Evolutionary conservation across 1,284 basidiomycete genomes (phyloP).

Genomic region (Ceratobasidium sp.): DNA sequence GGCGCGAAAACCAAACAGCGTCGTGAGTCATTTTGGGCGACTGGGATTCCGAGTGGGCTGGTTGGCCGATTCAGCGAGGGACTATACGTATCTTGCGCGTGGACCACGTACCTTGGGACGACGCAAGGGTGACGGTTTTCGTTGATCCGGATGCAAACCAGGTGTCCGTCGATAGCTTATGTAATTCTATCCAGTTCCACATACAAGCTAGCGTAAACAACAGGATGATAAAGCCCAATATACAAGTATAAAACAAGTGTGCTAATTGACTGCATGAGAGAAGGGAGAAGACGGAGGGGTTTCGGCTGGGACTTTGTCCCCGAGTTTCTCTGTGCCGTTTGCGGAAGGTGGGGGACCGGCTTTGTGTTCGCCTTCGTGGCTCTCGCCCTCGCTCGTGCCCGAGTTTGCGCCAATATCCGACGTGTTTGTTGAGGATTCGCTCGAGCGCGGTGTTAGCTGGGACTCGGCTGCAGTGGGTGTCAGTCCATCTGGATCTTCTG

Average conservation of each 20-base stretch:
- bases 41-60: background rate
- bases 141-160: slow-evolving; percentile 37
- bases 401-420: background rate
- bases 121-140: slow-evolving; percentile 7
- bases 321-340: slow-evolving; percentile 30
- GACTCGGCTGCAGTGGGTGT: slow-evolving; percentile 15
- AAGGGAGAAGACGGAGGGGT: slow-evolving; percentile 30
- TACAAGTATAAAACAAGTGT: background rate
- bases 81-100: background rate
- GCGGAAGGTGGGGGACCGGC: background rate
- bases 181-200: slow-evolving; percentile 32
- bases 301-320: slow-evolving; percentile 9
- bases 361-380: slow-evolving; percentile 18
- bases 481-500: background rate
- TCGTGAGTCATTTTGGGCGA: slow-evolving; percentile 82
- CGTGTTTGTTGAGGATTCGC: slow-evolving; percentile 1
- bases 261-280: slow-evolving; percentile 24
- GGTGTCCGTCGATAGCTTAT: background rate
- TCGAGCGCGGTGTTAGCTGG: slow-evolving; percentile 11
- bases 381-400: background rate
- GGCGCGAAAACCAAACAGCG: slow-evolving; percentile 91
- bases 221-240: background rate
- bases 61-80: too few species aligned
- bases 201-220: slow-evolving; percentile 17
- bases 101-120: slow-evolving; percentile 24